Conservation (phyloP, 257 asterid genomes). For the Oldenlandia corymbosa region DNA sequence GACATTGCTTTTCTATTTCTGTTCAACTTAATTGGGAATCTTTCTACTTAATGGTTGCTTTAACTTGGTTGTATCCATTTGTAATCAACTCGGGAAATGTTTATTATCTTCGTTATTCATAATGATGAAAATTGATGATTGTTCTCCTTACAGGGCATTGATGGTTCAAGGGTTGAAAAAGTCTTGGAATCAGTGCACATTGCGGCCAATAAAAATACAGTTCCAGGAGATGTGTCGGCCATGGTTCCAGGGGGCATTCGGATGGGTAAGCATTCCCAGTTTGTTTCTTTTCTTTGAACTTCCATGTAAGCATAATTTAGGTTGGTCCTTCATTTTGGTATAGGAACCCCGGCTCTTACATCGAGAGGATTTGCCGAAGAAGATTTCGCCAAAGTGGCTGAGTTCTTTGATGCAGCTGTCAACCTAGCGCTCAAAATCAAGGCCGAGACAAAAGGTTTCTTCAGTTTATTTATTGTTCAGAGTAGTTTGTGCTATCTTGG, state of each 20-base stretch:
- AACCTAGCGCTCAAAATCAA: slow-evolving; percentile 76
- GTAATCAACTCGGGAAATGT: neutral
- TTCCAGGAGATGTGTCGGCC: slow-evolving; percentile 98
- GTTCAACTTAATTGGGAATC: neutral
- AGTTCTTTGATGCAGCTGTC: slow-evolving; percentile 80
- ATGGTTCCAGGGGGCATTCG: slow-evolving; percentile 99
- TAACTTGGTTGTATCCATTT: neutral
- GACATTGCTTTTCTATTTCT: no score
- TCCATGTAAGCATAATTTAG: neutral
- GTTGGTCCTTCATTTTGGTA: slow-evolving; percentile 11
- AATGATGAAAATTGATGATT: neutral
- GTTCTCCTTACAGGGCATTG: slow-evolving; percentile 62
- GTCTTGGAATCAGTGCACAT: slow-evolving; percentile 89
- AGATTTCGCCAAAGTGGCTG: slow-evolving; percentile 86
- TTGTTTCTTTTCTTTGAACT: slow-evolving; percentile 8
- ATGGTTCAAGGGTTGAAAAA: slow-evolving; percentile 96
- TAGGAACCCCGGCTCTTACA: slow-evolving; percentile 96
- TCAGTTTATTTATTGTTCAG: neutral
- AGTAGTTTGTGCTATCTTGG: slow-evolving; percentile 1
- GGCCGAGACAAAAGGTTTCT: slow-evolving; percentile 73
- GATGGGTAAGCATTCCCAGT: slow-evolving; percentile 52
- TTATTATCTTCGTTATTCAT: neutral
- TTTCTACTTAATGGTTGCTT: neutral
- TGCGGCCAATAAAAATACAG: slow-evolving; percentile 95
- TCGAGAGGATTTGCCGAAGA: slow-evolving; percentile 80